These are phyloP conservation scores for Aristolochia contorta DNA, from an alignment of 164 flowering plant species.

Conservation along the genomic window DNA sequence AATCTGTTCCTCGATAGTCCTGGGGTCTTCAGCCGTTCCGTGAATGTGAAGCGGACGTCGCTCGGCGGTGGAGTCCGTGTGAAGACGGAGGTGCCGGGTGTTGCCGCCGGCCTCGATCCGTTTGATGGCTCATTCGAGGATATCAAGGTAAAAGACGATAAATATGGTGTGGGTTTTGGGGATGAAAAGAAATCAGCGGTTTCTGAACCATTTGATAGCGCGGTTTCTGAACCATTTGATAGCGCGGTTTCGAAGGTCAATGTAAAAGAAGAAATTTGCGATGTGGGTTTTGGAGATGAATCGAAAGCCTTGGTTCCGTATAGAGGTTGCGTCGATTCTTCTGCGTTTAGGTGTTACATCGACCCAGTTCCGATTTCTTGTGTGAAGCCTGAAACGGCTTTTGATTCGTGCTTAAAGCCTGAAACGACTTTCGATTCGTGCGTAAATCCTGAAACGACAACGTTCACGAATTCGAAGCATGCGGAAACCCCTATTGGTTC, in stretches of 20 bases:
- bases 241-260: background rate
- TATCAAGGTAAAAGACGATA: background rate
- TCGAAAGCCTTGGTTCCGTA: slow-evolving; percentile 6
- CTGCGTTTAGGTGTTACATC: background rate
- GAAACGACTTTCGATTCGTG: background rate
- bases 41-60: slow-evolving; percentile 20
- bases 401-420: slow-evolving; percentile 1
- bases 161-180: background rate
- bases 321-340: background rate
- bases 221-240: background rate
- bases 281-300: background rate
- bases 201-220: too few species aligned
- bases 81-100: background rate
- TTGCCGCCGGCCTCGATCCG: background rate
- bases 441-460: too few species aligned
- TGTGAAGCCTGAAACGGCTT: background rate
- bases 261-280: slow-evolving; percentile 7
- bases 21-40: slow-evolving; percentile 1
- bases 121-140: background rate
- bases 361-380: slow-evolving; percentile 6
- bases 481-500: too few species aligned
- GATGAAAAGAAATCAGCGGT: too few species aligned
- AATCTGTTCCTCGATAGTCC: slow-evolving; percentile 10
- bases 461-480: background rate
- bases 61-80: slow-evolving; percentile 32